Evolutionary conservation across 352 stramenopile species (phyloP).

Genomic region (Phytophthora hybrid): DNA sequence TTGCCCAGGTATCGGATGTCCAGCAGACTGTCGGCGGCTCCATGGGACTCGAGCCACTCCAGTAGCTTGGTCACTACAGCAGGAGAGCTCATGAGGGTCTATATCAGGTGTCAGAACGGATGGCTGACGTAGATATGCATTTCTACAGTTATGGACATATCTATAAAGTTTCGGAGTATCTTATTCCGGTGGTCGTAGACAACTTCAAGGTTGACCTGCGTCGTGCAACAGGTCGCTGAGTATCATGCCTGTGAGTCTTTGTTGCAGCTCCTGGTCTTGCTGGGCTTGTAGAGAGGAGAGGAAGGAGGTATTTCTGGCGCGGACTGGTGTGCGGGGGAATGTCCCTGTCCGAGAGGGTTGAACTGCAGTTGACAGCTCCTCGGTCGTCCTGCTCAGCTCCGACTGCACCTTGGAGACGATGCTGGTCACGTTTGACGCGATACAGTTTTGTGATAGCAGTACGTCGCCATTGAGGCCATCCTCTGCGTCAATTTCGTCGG

Average conservation of each 20-base stretch:
- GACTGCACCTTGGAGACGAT: slow-evolving; percentile 34
- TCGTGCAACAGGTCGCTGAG: slow-evolving; percentile 44
- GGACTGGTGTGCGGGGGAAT: slow-evolving; percentile 37
- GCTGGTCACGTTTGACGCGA: slow-evolving; percentile 23
- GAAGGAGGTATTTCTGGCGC: slow-evolving; percentile 37
- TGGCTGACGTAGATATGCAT: slow-evolving; percentile 24
- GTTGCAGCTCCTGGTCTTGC: slow-evolving; percentile 45
- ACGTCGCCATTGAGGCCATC: slow-evolving; percentile 19
- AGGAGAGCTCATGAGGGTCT: slow-evolving; percentile 35
- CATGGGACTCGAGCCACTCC: slow-evolving; percentile 48
- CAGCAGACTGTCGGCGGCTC: slow-evolving; percentile 38
- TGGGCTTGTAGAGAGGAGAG: slow-evolving; percentile 36
- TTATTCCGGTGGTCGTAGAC: slow-evolving; percentile 26
- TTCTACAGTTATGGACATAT: slow-evolving; percentile 10
- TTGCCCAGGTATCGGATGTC: slow-evolving; percentile 52
- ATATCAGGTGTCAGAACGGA: slow-evolving; percentile 17
- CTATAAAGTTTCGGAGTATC: slow-evolving; percentile 20
- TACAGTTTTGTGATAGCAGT: slow-evolving; percentile 41
- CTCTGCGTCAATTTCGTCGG: slow-evolving; percentile 19
- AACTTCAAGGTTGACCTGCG: slow-evolving; percentile 12
- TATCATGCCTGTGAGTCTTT: slow-evolving; percentile 44
- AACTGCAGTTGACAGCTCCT: slow-evolving; percentile 1
- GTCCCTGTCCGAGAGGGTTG: slow-evolving; percentile 1
- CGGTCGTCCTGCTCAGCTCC: slow-evolving; percentile 27
- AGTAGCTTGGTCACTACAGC: slow-evolving; percentile 41